These are phyloP conservation scores for Candida buenavistaensis DNA, from an alignment of 1,139 yeast genomes.

Conservation along the genomic window DNA sequence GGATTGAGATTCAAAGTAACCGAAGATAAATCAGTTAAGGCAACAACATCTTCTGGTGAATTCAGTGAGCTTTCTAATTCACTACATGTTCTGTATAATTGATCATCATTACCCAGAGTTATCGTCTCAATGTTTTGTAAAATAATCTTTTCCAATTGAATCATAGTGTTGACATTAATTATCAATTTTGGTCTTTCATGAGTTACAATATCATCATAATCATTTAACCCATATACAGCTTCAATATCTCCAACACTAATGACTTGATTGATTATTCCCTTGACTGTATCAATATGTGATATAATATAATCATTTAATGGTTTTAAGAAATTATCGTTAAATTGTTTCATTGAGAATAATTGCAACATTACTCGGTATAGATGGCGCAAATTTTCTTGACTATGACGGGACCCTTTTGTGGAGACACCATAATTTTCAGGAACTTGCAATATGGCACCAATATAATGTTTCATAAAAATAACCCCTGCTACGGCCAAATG, in stretches of 20 bases:
- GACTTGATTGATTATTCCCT: constrained; percentile 44
- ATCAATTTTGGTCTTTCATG: constrained; percentile 64
- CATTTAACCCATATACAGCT: constrained; percentile 57
- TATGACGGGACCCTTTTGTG: constrained; percentile 22
- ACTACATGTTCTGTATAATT: constrained; percentile 44
- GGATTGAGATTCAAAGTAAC: constrained; percentile 50
- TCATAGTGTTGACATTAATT: constrained; percentile 65
- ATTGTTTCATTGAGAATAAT: constrained; percentile 65
- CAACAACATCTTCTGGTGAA: constrained; percentile 40
- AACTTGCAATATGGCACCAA: constrained; percentile 62
- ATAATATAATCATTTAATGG: constrained; percentile 76
- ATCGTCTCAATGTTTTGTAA: constrained; percentile 51
- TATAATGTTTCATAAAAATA: constrained; percentile 60
- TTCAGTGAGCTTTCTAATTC: constrained; percentile 35
- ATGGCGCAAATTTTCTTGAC: constrained; percentile 55
- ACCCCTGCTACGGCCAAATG: constrained; percentile 71
- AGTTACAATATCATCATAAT: constrained; percentile 71
- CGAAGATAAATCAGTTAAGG: constrained; percentile 42
- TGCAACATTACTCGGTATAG: constrained; percentile 65
- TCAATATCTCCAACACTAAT: constrained; percentile 64
- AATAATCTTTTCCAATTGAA: constrained; percentile 59
- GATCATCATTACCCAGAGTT: constrained; percentile 56
- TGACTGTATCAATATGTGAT: constrained; percentile 47
- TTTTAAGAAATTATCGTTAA: constrained; percentile 71
- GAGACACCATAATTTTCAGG: constrained; percentile 65